Percentiles rank a stretch among this genome's conserved stretches.
These are phyloP conservation scores for Nicotiana attenuata DNA, from an alignment of 257 asterid species.

Conservation along the genomic window DNA sequence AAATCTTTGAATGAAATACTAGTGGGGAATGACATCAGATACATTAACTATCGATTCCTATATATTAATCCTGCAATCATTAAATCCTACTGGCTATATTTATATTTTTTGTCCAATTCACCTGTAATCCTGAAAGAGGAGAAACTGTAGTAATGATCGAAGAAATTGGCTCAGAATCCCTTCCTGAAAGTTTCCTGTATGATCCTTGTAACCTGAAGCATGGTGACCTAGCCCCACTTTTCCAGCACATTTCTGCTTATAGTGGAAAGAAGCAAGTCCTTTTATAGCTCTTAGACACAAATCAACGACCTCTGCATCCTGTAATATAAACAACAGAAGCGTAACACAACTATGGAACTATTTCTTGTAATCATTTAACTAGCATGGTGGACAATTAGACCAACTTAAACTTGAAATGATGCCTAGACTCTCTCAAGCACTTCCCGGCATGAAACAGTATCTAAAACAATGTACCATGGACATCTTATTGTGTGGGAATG, in stretches of 20 bases:
- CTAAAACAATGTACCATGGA: neutral
- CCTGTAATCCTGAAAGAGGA: constrained; percentile 93
- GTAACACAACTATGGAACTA: neutral
- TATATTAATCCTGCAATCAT: neutral
- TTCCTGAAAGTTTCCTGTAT: constrained; percentile 69
- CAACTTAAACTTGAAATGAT: neutral
- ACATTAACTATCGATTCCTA: neutral
- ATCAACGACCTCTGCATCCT: constrained; percentile 81
- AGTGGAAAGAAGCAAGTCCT: constrained; percentile 89
- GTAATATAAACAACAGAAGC: constrained; percentile 13
- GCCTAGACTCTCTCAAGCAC: neutral
- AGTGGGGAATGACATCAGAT: neutral
- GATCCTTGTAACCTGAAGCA: constrained; percentile 56
- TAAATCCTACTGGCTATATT: neutral
- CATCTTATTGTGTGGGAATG: neutral
- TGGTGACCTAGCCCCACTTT: constrained; percentile 79
- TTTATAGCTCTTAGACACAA: constrained; percentile 71
- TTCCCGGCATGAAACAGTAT: constrained; percentile 1
- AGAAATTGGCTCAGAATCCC: constrained; percentile 80
- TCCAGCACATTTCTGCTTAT: constrained; percentile 68
- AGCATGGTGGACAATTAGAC: constrained; percentile 2
- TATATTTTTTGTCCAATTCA: constrained; percentile 24
- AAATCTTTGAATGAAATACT: neutral
- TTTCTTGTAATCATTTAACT: neutral
- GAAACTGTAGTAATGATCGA: constrained; percentile 65